Conservation (phyloP, 2,329 filamentous ascomycete species). For the Clonostachys chloroleuca region DNA sequence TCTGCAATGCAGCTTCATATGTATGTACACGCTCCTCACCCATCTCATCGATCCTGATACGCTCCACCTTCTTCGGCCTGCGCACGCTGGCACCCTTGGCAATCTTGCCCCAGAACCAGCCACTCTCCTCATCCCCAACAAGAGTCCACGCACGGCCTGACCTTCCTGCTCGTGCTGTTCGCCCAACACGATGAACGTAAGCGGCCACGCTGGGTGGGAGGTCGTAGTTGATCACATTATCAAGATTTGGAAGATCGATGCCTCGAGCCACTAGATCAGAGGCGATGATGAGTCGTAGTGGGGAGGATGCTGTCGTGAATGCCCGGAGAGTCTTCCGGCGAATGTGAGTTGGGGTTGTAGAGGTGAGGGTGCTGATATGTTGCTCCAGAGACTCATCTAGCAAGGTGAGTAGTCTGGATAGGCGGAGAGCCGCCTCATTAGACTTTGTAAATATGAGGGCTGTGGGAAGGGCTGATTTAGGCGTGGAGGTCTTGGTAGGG, state of each 20-base stretch:
- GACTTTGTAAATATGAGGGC: slow-evolving; percentile 87
- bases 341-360: slow-evolving; percentile 68
- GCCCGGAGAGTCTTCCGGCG: slow-evolving; percentile 63
- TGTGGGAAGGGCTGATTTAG: slow-evolving; percentile 24
- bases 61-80: slow-evolving; percentile 38
- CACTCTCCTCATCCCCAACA: slow-evolving; percentile 74
- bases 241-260: slow-evolving; percentile 74
- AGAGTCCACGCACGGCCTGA: slow-evolving; percentile 81
- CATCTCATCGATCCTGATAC: slow-evolving; percentile 42
- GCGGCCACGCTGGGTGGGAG: slow-evolving; percentile 74
- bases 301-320: slow-evolving; percentile 63
- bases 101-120: slow-evolving; percentile 90
- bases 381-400: slow-evolving; percentile 55
- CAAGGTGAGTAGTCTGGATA: slow-evolving; percentile 73
- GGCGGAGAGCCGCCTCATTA: slow-evolving; percentile 80
- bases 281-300: slow-evolving; percentile 73
- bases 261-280: slow-evolving; percentile 93
- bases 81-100: slow-evolving; percentile 50
- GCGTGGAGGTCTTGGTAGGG: slow-evolving; percentile 2
- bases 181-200: slow-evolving; percentile 89
- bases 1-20: slow-evolving; percentile 55
- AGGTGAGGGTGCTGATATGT: slow-evolving; percentile 68
- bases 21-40: slow-evolving; percentile 36
- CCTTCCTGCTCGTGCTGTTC: slow-evolving; percentile 80
- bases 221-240: slow-evolving; percentile 92